Conservation (phyloP, 805 yeast genomes). For the Hermanozyma aechmeae region DNA sequence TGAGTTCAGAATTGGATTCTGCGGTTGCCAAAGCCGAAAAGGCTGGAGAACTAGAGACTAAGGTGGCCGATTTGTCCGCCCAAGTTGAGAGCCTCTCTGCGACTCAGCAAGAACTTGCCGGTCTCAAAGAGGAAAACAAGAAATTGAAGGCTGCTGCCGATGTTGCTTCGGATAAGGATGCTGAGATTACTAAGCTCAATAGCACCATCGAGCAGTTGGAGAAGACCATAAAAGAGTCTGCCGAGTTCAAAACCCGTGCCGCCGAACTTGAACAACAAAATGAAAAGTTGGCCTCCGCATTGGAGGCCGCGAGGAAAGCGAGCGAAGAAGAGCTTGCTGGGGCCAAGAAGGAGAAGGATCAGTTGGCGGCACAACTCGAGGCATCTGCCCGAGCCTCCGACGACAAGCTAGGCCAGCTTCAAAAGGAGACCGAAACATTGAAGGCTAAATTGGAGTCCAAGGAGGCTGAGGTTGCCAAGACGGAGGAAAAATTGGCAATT, state of each 20-base stretch:
- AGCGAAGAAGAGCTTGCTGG: conserved; percentile 5
- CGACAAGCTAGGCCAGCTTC: background rate
- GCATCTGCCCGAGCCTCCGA: too few species aligned
- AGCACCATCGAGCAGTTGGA: background rate
- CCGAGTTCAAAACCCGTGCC: background rate
- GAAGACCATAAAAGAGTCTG: conserved; percentile 1
- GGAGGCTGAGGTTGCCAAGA: background rate
- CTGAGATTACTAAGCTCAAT: background rate
- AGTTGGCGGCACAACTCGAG: too few species aligned
- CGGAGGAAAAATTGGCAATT: background rate
- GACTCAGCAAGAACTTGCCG: too few species aligned
- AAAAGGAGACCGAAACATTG: background rate
- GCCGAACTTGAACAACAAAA: conserved; percentile 2
- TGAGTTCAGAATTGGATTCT: too few species aligned
- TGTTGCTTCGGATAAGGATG: background rate
- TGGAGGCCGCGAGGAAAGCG: background rate
- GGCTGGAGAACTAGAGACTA: too few species aligned
- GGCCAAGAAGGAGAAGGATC: conserved; percentile 11
- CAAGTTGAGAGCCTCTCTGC: too few species aligned
- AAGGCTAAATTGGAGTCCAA: conserved; percentile 1
- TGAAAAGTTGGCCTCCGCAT: conserved; percentile 1
- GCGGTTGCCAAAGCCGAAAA: too few species aligned
- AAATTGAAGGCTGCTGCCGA: background rate
- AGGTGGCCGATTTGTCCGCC: too few species aligned
- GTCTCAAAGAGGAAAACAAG: background rate